Percentiles rank a stretch among this genome's conserved stretches.
phyloP scores from a whole-genome alignment of 129 eudicot species.

The Lactuca sativa region DNA sequence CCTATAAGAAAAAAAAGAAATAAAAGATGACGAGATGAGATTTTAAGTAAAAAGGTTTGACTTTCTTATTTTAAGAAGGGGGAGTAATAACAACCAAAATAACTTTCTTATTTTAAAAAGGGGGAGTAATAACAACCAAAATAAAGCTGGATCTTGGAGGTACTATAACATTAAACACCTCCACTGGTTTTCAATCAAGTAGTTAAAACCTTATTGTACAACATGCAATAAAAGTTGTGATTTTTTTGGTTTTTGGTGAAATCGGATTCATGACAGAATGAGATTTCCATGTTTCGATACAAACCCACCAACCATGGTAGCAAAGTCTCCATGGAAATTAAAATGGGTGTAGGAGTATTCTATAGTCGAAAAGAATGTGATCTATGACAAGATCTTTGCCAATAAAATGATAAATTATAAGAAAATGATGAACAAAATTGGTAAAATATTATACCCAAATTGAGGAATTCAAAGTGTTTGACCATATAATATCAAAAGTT shows the following conservation, averaged over 20 bases:
- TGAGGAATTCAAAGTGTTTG: constrained; percentile 5
- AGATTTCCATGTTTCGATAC: not conserved
- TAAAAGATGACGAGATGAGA: too few relatives aligned
- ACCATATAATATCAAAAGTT: not conserved
- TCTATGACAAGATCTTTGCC: not conserved
- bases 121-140: not conserved
- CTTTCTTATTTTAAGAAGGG: not conserved
- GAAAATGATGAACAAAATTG: not conserved
- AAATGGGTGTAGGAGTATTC: not conserved
- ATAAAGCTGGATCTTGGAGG: not conserved
- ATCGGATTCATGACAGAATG: not conserved
- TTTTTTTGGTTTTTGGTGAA: not conserved
- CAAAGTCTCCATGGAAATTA: not conserved
- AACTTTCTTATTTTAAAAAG: not conserved
- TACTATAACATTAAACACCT: not conserved
- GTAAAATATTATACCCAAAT: constrained; percentile 1
- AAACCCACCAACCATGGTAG: constrained; percentile 1
- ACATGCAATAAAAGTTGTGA: not conserved
- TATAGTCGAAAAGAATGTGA: not conserved
- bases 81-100: not conserved
- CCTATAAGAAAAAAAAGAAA: constrained; percentile 23
- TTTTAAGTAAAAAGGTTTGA: not conserved
- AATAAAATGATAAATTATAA: not conserved
- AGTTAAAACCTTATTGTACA: not conserved
- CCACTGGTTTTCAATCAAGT: not conserved